A percentile compares a stretch with the other conserved stretches of the same genome.
Evolutionary conservation across 2,329 filamentous ascomycete species (phyloP).

Genomic region (Paraconiothyrium sp.): DNA sequence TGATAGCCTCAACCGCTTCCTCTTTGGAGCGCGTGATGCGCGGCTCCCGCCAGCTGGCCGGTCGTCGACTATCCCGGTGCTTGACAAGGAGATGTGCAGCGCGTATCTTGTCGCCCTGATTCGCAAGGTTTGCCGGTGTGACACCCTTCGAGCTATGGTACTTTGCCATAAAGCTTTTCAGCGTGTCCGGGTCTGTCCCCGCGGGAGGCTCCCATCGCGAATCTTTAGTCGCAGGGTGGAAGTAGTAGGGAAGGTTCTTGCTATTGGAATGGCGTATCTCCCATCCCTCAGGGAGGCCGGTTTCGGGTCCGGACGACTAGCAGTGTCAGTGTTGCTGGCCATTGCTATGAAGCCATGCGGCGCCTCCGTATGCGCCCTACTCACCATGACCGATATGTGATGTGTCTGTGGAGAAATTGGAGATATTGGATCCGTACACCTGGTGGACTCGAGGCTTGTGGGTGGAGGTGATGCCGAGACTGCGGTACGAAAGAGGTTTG

Average conservation of each 20-base stretch:
- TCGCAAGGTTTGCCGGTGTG: conserved; percentile 47
- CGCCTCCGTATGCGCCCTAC: conserved; percentile 20
- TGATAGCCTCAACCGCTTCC: conserved; percentile 81
- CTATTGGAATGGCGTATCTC: conserved; percentile 98
- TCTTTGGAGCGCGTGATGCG: conserved; percentile 89
- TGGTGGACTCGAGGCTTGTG: background rate
- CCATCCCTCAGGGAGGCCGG: conserved; percentile 84
- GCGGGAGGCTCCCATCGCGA: conserved; percentile 95
- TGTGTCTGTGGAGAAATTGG: background rate
- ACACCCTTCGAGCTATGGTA: conserved; percentile 74
- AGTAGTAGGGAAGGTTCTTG: conserved; percentile 99
- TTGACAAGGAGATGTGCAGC: conserved; percentile 94
- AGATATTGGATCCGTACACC: background rate
- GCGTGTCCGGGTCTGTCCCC: conserved; percentile 87
- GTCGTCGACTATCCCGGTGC: conserved; percentile 86
- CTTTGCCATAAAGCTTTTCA: conserved; percentile 92
- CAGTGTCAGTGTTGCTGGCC: conserved; percentile 30
- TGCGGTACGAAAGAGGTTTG: conserved; percentile 15
- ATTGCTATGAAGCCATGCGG: conserved; percentile 18
- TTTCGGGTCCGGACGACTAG: conserved; percentile 39
- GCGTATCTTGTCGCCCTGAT: conserved; percentile 80
- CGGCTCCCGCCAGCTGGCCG: conserved; percentile 91
- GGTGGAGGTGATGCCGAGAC: background rate
- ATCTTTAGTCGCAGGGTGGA: conserved; percentile 85
- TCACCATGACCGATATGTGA: conserved; percentile 37